Evolutionary conservation across 352 stramenopile species (phyloP), one percentile per base, ranked within the genome.

Genomic region (Peronospora destructor): DNA sequence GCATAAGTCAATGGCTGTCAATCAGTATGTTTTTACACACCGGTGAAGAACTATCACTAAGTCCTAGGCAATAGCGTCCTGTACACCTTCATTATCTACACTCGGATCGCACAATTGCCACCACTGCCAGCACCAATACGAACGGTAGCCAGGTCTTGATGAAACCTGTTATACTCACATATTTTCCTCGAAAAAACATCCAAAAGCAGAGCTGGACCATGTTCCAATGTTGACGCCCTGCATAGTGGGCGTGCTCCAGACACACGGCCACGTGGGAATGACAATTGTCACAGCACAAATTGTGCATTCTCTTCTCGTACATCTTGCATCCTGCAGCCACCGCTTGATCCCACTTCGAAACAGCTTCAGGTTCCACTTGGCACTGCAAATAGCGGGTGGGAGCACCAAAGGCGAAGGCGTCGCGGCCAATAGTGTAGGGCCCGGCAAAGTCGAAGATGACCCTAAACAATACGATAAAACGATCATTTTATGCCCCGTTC

Each of bases 211-310:
- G 76, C 48, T 75, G 65, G 46, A 88, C 66, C 79, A 91, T 91
- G 61, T 87, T 84, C 76, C 75, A 91, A 47, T 65, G 66, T 37
- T 61, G 71, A n/a, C 71, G 50, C 37, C 76, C 74, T 2, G 54
- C 59, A 47, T 87, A 87, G 16, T 51, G 36, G n/a, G 68, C 52
- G 54, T 71, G 69, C 34, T 91, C 73, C 19, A 91, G 66, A 50
- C 80, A 89, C 49, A 71, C 70, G 13, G 87, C 91, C 12, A 98
- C 94, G 56, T 98, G 95, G 23, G 89, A 97, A 71, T 98, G 95
- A 64, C 95, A 98, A 71, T 98, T 98, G 68, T 97, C 92, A 64
- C 92, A 98, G 58, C 64, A 97, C 32, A 98, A 75, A 56, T 98
- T 98, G 76, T 98, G 94, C 84, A 98, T 96, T 43, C 94, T 73